Percentiles rank a stretch among this genome's conserved stretches.
Evolutionary conservation across 2,329 filamentous ascomycete species (phyloP).

Genomic region (Knufia petricola): DNA sequence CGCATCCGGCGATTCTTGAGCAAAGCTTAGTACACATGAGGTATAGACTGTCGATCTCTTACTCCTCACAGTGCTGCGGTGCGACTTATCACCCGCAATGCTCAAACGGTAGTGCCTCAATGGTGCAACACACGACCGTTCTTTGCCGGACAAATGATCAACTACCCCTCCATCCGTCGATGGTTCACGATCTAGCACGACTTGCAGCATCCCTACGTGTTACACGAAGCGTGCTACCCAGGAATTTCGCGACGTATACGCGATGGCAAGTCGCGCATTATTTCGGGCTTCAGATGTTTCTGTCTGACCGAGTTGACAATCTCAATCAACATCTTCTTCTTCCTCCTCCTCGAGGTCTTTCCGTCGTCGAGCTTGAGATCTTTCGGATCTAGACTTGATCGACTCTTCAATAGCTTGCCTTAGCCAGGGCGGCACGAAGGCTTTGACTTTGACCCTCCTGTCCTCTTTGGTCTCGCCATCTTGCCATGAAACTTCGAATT

Average conservation of each 20-base stretch:
- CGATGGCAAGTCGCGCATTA: neutral
- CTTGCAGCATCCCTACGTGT: too few relatives aligned
- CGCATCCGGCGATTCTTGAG: neutral
- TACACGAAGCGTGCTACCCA: neutral
- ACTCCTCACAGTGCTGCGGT: neutral
- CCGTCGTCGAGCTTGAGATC: constrained; percentile 11
- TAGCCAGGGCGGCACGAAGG: constrained; percentile 75
- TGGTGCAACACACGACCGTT: too few relatives aligned
- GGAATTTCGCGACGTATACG: neutral
- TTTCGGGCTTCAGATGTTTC: neutral
- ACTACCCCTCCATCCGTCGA: too few relatives aligned
- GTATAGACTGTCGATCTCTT: neutral
- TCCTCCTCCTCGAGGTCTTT: constrained; percentile 16
- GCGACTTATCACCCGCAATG: neutral
- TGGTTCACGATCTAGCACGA: too few relatives aligned
- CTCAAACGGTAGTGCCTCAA: too few relatives aligned
- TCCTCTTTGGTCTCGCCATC: constrained; percentile 29
- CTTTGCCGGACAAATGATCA: too few relatives aligned
- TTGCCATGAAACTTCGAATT: constrained; percentile 51
- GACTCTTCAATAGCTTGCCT: constrained; percentile 28
- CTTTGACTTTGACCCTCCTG: constrained; percentile 53
- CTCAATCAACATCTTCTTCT: constrained; percentile 17
- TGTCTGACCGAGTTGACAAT: neutral
- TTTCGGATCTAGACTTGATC: constrained; percentile 14
- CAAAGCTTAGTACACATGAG: neutral